Evolutionary conservation across 352 stramenopile genomes (phyloP).

Genomic region (Phytopythium litorale): DNA sequence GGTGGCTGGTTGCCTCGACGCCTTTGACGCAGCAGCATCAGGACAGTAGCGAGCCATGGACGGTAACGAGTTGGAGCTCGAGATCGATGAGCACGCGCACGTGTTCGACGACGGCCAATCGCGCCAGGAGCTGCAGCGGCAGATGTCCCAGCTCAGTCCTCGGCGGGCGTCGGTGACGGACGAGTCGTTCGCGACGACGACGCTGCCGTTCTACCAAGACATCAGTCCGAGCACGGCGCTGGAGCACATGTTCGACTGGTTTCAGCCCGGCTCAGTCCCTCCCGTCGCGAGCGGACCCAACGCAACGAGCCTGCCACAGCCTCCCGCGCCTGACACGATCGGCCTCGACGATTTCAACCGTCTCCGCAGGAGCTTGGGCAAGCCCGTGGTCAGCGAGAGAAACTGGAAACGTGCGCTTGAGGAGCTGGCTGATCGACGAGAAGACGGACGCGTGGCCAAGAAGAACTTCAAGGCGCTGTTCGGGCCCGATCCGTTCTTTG

Average conservation of each 20-base stretch:
- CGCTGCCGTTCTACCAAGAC: constrained; percentile 49
- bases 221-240: constrained; percentile 40
- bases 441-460: constrained; percentile 16
- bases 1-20: not conserved
- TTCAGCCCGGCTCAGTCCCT: constrained; percentile 10
- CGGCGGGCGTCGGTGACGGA: constrained; percentile 15
- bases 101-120: constrained; percentile 27
- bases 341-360: constrained; percentile 36
- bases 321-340: constrained; percentile 17
- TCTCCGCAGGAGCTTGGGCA: constrained; percentile 33
- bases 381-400: constrained; percentile 12
- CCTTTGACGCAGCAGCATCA: not conserved
- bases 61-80: constrained; percentile 14
- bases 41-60: constrained; percentile 1
- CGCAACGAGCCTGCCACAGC: not conserved
- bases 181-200: constrained; percentile 27
- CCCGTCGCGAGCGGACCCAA: not conserved
- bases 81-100: constrained; percentile 25
- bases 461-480: constrained; percentile 56
- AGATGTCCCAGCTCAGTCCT: constrained; percentile 40
- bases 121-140: constrained; percentile 20
- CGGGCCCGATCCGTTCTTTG: constrained; percentile 51
- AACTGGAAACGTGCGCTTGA: constrained; percentile 44
- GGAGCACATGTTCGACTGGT: constrained; percentile 39
- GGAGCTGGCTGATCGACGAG: constrained; percentile 20